Evolutionary conservation across 306 rosid genomes (phyloP).

Genomic region (Pueraria montana): DNA sequence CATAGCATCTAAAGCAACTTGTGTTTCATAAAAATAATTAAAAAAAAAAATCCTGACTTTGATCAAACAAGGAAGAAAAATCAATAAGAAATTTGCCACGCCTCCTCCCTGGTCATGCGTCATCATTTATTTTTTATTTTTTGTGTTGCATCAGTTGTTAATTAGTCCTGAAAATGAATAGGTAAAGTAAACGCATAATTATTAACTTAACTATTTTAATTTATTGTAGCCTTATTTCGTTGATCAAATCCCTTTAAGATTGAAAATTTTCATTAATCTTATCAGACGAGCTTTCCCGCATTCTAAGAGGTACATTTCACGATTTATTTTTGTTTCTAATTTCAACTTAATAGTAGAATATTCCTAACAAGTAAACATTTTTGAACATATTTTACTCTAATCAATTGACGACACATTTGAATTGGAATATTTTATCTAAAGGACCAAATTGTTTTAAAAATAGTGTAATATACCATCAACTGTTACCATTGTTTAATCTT

Average conservation of each 20-base stretch:
- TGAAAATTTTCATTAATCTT: constrained; percentile 1
- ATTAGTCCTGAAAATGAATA: not conserved
- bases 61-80: not conserved
- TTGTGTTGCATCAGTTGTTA: not conserved
- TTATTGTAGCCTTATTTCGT: not conserved
- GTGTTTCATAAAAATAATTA: not conserved
- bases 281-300: not conserved
- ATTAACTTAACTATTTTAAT: not conserved
- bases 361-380: not conserved
- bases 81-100: not conserved
- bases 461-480: too few species aligned
- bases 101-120: not conserved
- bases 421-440: too few species aligned
- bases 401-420: too few species aligned
- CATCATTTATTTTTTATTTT: not conserved
- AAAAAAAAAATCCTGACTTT: not conserved
- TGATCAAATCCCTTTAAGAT: not conserved
- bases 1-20: constrained; percentile 2
- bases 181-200: not conserved
- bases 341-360: not conserved
- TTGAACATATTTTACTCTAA: not conserved
- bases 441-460: too few species aligned
- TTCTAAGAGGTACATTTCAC: not conserved
- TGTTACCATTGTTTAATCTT: too few species aligned
- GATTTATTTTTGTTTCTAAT: too few species aligned